A percentile compares a stretch with the other conserved stretches of the same genome.
phyloP scores from a whole-genome alignment of 2,329 filamentous ascomycete species.

The Alternaria burnsii region DNA sequence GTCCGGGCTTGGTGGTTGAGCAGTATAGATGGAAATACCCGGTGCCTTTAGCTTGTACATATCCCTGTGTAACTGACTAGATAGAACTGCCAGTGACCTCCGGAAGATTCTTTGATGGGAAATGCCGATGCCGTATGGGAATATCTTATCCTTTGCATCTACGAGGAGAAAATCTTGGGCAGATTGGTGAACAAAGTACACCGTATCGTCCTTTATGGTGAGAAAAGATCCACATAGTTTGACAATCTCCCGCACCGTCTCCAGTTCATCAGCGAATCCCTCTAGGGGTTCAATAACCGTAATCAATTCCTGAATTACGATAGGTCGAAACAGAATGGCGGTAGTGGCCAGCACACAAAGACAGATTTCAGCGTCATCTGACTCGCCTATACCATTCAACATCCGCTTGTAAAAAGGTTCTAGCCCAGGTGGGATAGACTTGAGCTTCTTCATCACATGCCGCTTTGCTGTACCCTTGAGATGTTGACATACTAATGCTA shows the following conservation, averaged over 20 bases:
- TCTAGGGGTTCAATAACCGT: rapidly evolving
- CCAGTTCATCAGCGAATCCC: rapidly evolving
- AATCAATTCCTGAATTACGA: rapidly evolving
- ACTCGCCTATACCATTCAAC: rapidly evolving
- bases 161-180: rapidly evolving
- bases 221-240: background rate
- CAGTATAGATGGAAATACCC: rapidly evolving
- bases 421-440: rapidly evolving
- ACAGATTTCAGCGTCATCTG: rapidly evolving
- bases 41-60: background rate
- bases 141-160: rapidly evolving
- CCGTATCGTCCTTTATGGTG: rapidly evolving
- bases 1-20: rapidly evolving
- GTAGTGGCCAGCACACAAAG: background rate
- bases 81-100: background rate
- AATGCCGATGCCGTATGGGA: rapidly evolving
- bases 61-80: rapidly evolving
- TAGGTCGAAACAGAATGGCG: rapidly evolving
- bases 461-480: background rate
- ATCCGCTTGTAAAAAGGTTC: rapidly evolving
- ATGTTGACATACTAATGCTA: background rate
- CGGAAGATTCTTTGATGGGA: rapidly evolving
- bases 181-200: background rate
- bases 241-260: background rate
- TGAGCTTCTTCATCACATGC: background rate